A percentile compares a stretch with the other conserved stretches of the same genome.
Evolutionary conservation across 1,284 basidiomycete species (phyloP).

Genomic region (Laetiporus sulphureus): DNA sequence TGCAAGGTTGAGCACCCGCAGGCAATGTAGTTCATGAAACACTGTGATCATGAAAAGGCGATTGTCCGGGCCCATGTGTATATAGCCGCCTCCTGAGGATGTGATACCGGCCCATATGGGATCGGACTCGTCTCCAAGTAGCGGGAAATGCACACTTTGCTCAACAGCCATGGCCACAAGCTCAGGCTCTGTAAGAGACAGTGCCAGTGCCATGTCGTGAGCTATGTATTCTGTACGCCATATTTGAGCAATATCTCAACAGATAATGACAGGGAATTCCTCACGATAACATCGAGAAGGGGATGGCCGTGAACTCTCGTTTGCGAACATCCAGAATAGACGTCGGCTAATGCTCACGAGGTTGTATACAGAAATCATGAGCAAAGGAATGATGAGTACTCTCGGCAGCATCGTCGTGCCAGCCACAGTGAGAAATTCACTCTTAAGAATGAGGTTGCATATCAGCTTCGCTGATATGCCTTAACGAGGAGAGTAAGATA

Average conservation of each 20-base stretch:
- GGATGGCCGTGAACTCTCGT: no score
- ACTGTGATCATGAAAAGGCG: slow-evolving; percentile 23
- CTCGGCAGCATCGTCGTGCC: no score
- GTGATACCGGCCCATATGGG: background rate
- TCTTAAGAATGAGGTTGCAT: no score
- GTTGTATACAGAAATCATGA: no score
- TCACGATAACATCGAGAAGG: no score
- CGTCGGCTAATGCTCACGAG: no score
- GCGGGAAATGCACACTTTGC: slow-evolving; percentile 2
- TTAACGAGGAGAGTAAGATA: no score
- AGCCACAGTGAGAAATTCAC: no score
- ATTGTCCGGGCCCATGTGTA: slow-evolving; percentile 8
- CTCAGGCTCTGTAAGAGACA: background rate
- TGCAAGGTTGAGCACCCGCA: slow-evolving; percentile 21
- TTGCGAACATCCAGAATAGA: no score
- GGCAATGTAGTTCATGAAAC: slow-evolving; percentile 29
- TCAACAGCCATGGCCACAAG: background rate
- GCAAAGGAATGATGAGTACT: no score
- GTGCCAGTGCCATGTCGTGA: background rate
- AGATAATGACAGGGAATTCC: no score
- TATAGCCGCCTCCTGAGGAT: background rate
- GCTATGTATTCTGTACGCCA: background rate
- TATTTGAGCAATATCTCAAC: background rate
- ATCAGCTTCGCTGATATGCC: no score
- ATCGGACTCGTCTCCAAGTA: slow-evolving; percentile 1